A percentile compares a stretch with the other conserved stretches of the same genome.
These are phyloP conservation scores for Coemansia biformis DNA, from an alignment of 192 early-diverging fungal species.

Conservation along the genomic window DNA sequence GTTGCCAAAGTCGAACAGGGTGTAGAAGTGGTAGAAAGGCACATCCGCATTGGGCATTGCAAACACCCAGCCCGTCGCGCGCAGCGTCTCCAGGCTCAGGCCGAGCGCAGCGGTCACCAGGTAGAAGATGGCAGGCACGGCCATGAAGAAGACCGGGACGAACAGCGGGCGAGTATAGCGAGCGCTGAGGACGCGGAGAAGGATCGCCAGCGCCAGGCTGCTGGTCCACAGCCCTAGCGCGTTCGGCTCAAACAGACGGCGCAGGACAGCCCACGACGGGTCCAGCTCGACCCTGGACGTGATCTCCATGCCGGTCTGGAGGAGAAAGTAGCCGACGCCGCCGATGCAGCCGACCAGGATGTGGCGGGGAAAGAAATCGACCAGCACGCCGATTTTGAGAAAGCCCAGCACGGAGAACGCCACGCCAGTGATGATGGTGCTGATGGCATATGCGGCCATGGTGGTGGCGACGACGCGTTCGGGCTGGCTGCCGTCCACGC, in stretches of 20 bases:
- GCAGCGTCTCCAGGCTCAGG: slow-evolving; percentile 59
- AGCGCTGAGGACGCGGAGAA: slow-evolving; percentile 67
- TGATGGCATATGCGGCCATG: slow-evolving; percentile 80
- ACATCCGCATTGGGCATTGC: slow-evolving; percentile 60
- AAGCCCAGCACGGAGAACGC: slow-evolving; percentile 81
- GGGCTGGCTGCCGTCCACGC: slow-evolving; percentile 56
- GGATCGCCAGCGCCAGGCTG: slow-evolving; percentile 59
- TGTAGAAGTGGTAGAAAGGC: slow-evolving; percentile 88
- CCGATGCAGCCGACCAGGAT: slow-evolving; percentile 94
- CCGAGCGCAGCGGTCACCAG: slow-evolving; percentile 55
- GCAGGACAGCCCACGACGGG: slow-evolving; percentile 57
- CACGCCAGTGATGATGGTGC: slow-evolving; percentile 83
- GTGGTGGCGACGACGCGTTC: slow-evolving; percentile 81
- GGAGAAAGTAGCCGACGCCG: slow-evolving; percentile 90
- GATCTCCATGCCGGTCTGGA: slow-evolving; percentile 90
- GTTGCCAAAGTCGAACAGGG: slow-evolving; percentile 54
- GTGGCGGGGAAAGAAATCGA: slow-evolving; percentile 84
- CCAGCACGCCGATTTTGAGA: slow-evolving; percentile 70
- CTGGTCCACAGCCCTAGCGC: slow-evolving; percentile 76
- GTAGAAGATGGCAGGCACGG: slow-evolving; percentile 76
- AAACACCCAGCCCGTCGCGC: slow-evolving; percentile 81
- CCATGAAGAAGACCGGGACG: slow-evolving; percentile 85
- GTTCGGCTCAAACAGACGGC: slow-evolving; percentile 61
- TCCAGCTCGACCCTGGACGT: slow-evolving; percentile 61
- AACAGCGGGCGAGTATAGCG: slow-evolving; percentile 72